These are phyloP conservation scores for Lachancea meyersii DNA, from an alignment of 805 yeast species.

Conservation along the genomic window DNA sequence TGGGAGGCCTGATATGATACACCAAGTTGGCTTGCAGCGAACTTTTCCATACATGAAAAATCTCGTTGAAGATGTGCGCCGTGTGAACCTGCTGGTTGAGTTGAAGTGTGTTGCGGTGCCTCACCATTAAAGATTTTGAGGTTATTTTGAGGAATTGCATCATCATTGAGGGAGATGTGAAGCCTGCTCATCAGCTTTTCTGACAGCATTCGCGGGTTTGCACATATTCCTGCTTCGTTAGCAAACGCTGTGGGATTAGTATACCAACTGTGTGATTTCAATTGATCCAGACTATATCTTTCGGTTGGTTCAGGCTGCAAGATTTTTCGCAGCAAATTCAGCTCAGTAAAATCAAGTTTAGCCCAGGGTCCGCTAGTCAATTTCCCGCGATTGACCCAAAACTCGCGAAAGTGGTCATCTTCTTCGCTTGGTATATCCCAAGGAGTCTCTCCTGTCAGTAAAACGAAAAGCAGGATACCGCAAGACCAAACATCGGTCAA, in stretches of 20 bases:
- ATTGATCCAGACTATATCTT: constrained; percentile 38
- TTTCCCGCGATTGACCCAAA: constrained; percentile 41
- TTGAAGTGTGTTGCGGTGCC: constrained; percentile 24
- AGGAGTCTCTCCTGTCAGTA: constrained; percentile 60
- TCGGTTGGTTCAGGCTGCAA: constrained; percentile 43
- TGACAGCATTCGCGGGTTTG: constrained; percentile 46
- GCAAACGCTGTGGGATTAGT: constrained; percentile 39
- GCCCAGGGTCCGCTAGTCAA: constrained; percentile 49
- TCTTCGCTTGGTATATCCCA: constrained; percentile 59
- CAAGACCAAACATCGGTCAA: constrained; percentile 63
- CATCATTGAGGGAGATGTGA: constrained; percentile 48
- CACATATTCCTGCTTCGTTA: constrained; percentile 44
- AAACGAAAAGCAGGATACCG: constrained; percentile 56
- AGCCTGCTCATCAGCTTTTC: constrained; percentile 45
- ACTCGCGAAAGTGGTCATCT: constrained; percentile 44
- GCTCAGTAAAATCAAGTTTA: constrained; percentile 41
- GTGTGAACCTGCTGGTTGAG: constrained; percentile 43
- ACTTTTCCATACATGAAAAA: constrained; percentile 6
- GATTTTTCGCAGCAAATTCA: constrained; percentile 48
- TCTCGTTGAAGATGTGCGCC: constrained; percentile 35
- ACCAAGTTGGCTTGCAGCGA: constrained; percentile 22
- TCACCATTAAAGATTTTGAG: constrained; percentile 13
- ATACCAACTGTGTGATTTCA: constrained; percentile 53
- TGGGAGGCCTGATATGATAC: constrained; percentile 11
- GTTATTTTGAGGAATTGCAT: constrained; percentile 33